Evolutionary conservation across 2,329 filamentous ascomycete genomes (phyloP), one percentile per base, ranked within the genome.

Genomic region (Ceratocystis huliohia): DNA sequence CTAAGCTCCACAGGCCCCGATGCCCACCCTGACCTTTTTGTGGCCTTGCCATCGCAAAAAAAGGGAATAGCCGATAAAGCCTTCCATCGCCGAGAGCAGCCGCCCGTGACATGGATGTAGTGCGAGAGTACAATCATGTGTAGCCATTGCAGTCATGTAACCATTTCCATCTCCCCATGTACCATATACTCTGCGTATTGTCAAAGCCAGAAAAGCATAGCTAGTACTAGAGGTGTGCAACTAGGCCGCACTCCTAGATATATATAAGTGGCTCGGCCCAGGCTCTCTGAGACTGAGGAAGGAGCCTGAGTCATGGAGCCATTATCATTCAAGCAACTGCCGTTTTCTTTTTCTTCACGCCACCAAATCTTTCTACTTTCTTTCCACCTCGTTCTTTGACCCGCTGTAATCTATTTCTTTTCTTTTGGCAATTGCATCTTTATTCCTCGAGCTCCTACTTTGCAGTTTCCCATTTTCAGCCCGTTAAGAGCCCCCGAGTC

Each of bases 251-350:
- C 1, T 22, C n/a, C 48, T 13, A 13, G 7, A 28, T 56, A 57
- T 57, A 57, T 30, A 57, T 33, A 41, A 41, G 13, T 10, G 53
- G 13, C 53, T 25, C 13, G 53, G 53, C 25, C 53, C 53, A 57
- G 53, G n/a, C 4, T 30, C 48, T 15, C 20, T 41, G 48, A 13
- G 22, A 2, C 30, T 5, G 53, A 33, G 53, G 53, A 57, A 57
- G 53, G 53, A 33, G 53, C 53, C 8, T 15, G 53, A 57, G 25
- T 57, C 22, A 15, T 57, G 53, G 53, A 30, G 7, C 30, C 25
- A 57, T 33, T 10, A 57, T 57, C 25, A 33, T 57, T 57, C 53
- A 30, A 57, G 22, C 15, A 57, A 57, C 53, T 57, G 53, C 53
- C 53, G 22, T 57, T 57, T 57, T 30, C 22, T 15, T 61, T n/a